Conservation (phyloP, 1,284 basidiomycete species). For the Leucocoprinus gongylophorus region DNA sequence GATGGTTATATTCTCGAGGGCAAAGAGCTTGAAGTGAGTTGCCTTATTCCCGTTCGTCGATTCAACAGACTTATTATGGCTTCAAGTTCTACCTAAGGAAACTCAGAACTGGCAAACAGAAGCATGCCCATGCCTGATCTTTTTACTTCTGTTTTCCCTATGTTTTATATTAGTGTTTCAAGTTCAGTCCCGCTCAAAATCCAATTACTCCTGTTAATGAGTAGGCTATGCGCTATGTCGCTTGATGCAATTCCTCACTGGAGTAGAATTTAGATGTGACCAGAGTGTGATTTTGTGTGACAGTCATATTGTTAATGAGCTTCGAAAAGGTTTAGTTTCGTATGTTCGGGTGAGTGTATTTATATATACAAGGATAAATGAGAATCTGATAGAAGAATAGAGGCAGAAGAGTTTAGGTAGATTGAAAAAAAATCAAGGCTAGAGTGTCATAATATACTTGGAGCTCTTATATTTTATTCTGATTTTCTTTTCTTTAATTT, state of each 20-base stretch:
- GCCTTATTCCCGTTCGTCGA: conserved; percentile 11
- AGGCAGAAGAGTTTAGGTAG: no score
- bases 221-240: conserved; percentile 7
- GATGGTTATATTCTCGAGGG: conserved; percentile 97
- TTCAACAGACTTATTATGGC: conserved; percentile 10
- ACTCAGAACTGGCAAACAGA: conserved; percentile 88
- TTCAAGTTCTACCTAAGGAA: conserved; percentile 88
- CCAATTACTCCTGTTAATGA: conserved; percentile 12
- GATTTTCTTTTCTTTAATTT: no score
- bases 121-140: conserved; percentile 63
- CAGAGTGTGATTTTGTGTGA: no score
- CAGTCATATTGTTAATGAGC: no score
- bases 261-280: no score
- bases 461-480: no score
- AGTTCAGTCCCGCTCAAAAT: conserved; percentile 20
- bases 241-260: conserved; percentile 13
- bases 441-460: no score
- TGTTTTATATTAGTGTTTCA: conserved; percentile 13
- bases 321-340: no score
- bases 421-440: no score
- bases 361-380: no score
- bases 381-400: no score
- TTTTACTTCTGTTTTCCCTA: conserved; percentile 15
- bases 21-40: conserved; percentile 85
- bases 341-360: no score